Percentiles rank a stretch among this genome's conserved stretches.
phyloP scores from a whole-genome alignment of 2,329 filamentous ascomycete genomes.

The Capronia coronata region DNA sequence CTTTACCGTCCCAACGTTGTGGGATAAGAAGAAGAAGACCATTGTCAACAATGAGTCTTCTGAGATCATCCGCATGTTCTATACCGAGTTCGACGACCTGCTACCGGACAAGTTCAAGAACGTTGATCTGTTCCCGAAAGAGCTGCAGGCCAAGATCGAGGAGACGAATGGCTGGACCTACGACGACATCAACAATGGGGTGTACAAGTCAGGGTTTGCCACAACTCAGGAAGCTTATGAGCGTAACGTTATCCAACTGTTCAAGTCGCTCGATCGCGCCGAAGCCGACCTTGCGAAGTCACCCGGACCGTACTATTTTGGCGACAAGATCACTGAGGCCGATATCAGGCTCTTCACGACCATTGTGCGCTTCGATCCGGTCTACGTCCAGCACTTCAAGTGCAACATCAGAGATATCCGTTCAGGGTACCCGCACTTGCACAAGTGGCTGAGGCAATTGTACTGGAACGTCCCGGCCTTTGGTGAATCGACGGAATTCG shows the following conservation, averaged over 20 bases:
- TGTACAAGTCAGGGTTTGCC: slow-evolving; percentile 66
- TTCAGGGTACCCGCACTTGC: slow-evolving; percentile 71
- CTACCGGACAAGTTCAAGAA: slow-evolving; percentile 51
- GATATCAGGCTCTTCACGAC: slow-evolving; percentile 73
- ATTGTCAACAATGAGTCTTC: slow-evolving; percentile 88
- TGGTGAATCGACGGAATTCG: slow-evolving; percentile 75
- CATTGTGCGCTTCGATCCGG: slow-evolving; percentile 64
- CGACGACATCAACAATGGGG: slow-evolving; percentile 49
- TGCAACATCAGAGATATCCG: slow-evolving; percentile 82
- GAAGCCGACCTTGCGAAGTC: slow-evolving; percentile 60
- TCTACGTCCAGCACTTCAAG: slow-evolving; percentile 77
- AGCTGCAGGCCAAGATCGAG: slow-evolving; percentile 64
- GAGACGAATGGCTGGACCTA: slow-evolving; percentile 76
- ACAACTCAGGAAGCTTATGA: slow-evolving; percentile 79
- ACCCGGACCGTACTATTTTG: slow-evolving; percentile 64
- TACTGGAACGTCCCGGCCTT: slow-evolving; percentile 83
- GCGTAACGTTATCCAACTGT: slow-evolving; percentile 63
- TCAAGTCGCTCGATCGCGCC: slow-evolving; percentile 67
- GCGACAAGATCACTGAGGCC: slow-evolving; percentile 67
- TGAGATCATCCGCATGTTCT: slow-evolving; percentile 89
- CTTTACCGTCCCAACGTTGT: slow-evolving; percentile 81
- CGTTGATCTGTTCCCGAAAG: slow-evolving; percentile 61
- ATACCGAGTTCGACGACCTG: slow-evolving; percentile 69
- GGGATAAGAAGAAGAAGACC: slow-evolving; percentile 59
- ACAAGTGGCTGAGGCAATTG: slow-evolving; percentile 72